A percentile compares a stretch with the other conserved stretches of the same genome.
Conservation (phyloP, 805 yeast genomes). For the Ogataea kodamae region DNA sequence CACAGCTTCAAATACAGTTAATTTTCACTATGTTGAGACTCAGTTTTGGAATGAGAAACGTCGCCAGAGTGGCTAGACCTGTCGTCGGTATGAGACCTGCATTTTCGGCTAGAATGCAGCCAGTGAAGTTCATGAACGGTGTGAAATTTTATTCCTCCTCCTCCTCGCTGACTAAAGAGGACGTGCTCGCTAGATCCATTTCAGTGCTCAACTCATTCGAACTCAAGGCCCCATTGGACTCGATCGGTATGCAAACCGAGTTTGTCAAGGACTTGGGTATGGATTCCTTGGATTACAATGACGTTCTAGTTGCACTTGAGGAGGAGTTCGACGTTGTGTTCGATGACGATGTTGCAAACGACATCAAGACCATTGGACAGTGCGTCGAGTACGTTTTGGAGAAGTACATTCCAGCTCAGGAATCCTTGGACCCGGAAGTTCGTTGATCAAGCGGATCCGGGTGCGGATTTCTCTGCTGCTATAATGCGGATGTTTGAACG, state of each 20-base stretch:
- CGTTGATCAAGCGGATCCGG: too few species aligned
- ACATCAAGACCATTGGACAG: constrained; percentile 58
- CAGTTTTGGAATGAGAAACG: constrained; percentile 25
- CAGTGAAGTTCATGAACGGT: constrained; percentile 16
- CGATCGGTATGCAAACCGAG: constrained; percentile 39
- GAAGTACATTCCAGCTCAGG: constrained; percentile 35
- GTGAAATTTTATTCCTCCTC: constrained; percentile 39
- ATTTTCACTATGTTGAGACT: constrained; percentile 21
- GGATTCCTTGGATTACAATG: constrained; percentile 93
- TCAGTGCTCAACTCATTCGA: constrained; percentile 67
- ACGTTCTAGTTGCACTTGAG: constrained; percentile 93
- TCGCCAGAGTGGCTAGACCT: constrained; percentile 11
- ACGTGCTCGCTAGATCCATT: constrained; percentile 76
- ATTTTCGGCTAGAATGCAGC: constrained; percentile 14
- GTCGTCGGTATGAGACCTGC: constrained; percentile 8
- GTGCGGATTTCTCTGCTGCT: too few species aligned
- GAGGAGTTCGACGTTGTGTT: constrained; percentile 64
- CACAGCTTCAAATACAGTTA: background rate
- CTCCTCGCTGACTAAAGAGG: constrained; percentile 67
- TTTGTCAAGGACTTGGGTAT: constrained; percentile 74
- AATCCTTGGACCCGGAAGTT: constrained; percentile 34
- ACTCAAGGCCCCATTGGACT: constrained; percentile 25
- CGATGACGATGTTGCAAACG: constrained; percentile 48
- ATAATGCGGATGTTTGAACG: too few species aligned
- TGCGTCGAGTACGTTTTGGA: constrained; percentile 51